phyloP scores from a whole-genome alignment of 1,284 basidiomycete species.

The Abortiporus biennis region DNA sequence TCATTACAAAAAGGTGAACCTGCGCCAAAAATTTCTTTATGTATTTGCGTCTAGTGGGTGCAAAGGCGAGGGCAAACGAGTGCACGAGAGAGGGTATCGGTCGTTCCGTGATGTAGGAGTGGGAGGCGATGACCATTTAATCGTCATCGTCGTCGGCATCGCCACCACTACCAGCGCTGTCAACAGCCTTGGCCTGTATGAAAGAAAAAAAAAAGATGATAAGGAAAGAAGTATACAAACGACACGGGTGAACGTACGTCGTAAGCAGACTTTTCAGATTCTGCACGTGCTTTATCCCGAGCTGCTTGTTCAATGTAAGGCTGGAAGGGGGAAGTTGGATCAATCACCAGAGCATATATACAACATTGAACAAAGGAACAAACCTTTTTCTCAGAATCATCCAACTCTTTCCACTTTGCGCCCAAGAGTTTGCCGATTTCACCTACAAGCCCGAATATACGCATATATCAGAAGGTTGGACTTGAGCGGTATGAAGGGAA shows the following conservation, averaged over 20 bases:
- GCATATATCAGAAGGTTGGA: too few relatives aligned
- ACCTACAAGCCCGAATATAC: slow-evolving; percentile 26
- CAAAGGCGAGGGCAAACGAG: too few relatives aligned
- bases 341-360: slow-evolving; percentile 3
- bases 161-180: slow-evolving; percentile 40
- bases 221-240: slow-evolving; percentile 6
- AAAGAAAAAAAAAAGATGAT: not conserved
- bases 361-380: slow-evolving; percentile 1
- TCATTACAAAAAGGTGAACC: too few relatives aligned
- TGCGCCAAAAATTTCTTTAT: too few relatives aligned
- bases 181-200: slow-evolving; percentile 39
- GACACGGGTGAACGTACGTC: slow-evolving; percentile 40
- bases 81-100: too few relatives aligned
- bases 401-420: slow-evolving; percentile 68
- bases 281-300: slow-evolving; percentile 81
- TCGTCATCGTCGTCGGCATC: slow-evolving; percentile 59
- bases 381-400: slow-evolving; percentile 71
- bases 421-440: slow-evolving; percentile 70
- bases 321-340: slow-evolving; percentile 30
- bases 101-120: too few relatives aligned
- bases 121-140: slow-evolving; percentile 8
- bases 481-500: not conserved
- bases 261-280: slow-evolving; percentile 75
- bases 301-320: slow-evolving; percentile 89
- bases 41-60: too few relatives aligned